Evolutionary conservation across 495 filamentous ascomycete genomes (phyloP).

Genomic region (Aspergillus baeticus): DNA sequence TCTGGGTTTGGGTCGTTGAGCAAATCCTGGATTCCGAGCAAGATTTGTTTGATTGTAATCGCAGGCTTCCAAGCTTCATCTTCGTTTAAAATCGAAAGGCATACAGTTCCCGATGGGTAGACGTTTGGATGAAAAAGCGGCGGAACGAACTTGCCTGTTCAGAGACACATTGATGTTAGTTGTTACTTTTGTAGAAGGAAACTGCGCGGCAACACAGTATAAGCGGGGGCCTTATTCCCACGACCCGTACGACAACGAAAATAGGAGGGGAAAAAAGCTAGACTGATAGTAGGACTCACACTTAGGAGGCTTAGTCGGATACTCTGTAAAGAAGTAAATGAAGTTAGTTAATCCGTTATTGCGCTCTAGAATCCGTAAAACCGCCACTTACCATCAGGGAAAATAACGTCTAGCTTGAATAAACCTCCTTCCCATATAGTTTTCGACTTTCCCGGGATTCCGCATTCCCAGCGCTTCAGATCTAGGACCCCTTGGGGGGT

Average conservation of each 20-base stretch:
- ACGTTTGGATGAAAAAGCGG: conserved; percentile 99
- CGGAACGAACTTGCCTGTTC: conserved; percentile 88
- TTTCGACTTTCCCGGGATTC: conserved; percentile 91
- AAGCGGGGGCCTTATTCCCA: background rate
- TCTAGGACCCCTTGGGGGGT: conserved; percentile 80
- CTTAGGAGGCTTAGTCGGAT: conserved; percentile 98
- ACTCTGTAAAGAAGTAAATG: conserved; percentile 60
- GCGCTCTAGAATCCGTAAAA: background rate
- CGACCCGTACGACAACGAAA: background rate
- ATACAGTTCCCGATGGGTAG: conserved; percentile 97
- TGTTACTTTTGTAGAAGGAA: background rate
- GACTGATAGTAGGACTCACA: conserved; percentile 57
- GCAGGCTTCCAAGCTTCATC: conserved; percentile 98
- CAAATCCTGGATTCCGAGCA: conserved; percentile 92
- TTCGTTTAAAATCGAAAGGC: conserved; percentile 96
- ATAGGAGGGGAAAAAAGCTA: background rate
- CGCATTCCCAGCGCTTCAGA: conserved; percentile 94
- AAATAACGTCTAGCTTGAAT: conserved; percentile 89
- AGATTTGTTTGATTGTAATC: conserved; percentile 96
- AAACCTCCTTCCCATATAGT: conserved; percentile 96
- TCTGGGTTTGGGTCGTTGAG: conserved; percentile 97
- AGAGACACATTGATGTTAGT: background rate
- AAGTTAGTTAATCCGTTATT: conserved; percentile 18
- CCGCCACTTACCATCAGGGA: conserved; percentile 80
- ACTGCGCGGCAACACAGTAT: background rate